Conservation (phyloP, 495 filamentous ascomycete genomes). For the Neurospora sp. region DNA sequence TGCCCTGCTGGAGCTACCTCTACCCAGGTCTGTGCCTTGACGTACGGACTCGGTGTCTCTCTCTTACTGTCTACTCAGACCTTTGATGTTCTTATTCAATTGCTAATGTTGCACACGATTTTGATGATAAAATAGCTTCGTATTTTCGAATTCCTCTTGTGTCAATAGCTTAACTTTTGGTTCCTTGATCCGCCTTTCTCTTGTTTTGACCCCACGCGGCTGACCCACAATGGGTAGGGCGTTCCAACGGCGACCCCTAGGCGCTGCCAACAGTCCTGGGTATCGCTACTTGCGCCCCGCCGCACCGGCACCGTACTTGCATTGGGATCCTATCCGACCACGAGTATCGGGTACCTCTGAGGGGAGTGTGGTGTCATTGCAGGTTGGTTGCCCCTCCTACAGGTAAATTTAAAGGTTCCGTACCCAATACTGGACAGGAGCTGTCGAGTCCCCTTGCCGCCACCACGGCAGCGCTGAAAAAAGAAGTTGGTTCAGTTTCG, state of each 20-base stretch:
- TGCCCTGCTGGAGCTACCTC: background rate
- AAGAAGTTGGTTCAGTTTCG: too few relatives aligned
- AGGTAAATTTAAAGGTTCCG: background rate
- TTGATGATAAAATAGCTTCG: background rate
- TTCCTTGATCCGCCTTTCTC: background rate
- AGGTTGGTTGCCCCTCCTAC: background rate
- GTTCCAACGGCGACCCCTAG: background rate
- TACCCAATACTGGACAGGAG: background rate
- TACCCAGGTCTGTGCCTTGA: background rate
- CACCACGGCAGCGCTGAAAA: background rate
- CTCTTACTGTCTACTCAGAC: background rate
- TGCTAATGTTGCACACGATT: background rate
- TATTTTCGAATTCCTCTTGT: background rate
- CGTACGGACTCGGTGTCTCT: background rate
- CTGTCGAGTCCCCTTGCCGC: background rate
- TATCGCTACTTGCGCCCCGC: background rate
- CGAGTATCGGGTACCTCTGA: background rate
- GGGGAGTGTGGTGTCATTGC: background rate
- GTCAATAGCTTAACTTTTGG: background rate
- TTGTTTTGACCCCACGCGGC: background rate
- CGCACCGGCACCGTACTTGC: background rate
- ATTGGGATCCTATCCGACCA: background rate
- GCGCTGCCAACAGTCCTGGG: background rate
- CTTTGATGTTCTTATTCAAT: background rate
- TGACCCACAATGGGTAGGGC: background rate